Percentiles rank a stretch among this genome's conserved stretches.
These are phyloP conservation scores for Cystobasidiaceae sp. DNA, from an alignment of 1,284 basidiomycete species.

Conservation along the genomic window DNA sequence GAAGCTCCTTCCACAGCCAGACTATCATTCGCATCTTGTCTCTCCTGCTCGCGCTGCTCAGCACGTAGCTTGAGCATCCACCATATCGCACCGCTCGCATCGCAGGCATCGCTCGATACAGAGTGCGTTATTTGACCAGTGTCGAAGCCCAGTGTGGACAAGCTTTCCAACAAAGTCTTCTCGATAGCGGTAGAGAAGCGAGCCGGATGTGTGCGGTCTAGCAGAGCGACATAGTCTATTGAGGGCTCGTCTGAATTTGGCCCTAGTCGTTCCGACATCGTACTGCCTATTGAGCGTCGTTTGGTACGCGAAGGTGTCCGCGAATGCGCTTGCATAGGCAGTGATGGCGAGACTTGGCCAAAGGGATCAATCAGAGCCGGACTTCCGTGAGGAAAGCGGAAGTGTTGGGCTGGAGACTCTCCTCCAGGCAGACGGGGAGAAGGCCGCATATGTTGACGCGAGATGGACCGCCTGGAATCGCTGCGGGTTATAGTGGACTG, in stretches of 20 bases:
- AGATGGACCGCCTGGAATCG: conserved; percentile 7
- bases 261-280: conserved; percentile 51
- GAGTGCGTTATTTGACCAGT: conserved; percentile 91
- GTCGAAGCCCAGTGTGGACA: conserved; percentile 79
- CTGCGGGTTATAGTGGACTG: conserved; percentile 14
- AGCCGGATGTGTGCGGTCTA: conserved; percentile 59
- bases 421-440: conserved; percentile 2
- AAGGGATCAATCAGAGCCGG: background rate
- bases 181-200: conserved; percentile 81
- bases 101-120: conserved; percentile 85
- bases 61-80: conserved; percentile 77
- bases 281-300: conserved; percentile 83
- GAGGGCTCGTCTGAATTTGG: conserved; percentile 34
- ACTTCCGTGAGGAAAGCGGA: conserved; percentile 22
- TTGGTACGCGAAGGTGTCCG: conserved; percentile 92
- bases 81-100: conserved; percentile 85
- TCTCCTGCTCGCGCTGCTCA: conserved; percentile 34
- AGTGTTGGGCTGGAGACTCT: conserved; percentile 25
- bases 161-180: conserved; percentile 67
- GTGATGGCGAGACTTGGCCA: conserved; percentile 25
- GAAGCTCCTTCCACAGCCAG: conserved; percentile 11
- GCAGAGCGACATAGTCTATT: conserved; percentile 62
- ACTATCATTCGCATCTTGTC: background rate
- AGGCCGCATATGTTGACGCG: background rate
- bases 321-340: conserved; percentile 51